Evolutionary conservation across 1,139 yeast species (phyloP), one percentile per base, ranked within the genome.

Genomic region (Zygoascus meyerae): DNA sequence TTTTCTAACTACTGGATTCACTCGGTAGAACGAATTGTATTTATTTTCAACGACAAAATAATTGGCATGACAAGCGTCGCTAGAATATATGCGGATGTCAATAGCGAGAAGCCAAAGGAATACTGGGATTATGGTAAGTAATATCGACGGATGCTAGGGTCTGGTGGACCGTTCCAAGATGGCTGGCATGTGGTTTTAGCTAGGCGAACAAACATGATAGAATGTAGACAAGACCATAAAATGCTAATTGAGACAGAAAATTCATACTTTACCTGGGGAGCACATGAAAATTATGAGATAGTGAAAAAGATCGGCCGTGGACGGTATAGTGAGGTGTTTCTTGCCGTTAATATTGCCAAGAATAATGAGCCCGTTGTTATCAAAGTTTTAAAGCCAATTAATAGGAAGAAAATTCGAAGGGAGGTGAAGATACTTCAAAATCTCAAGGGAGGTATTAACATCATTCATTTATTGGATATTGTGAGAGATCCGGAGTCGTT

Each of bases 311-410:
- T 90, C 37, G 97, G 97, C 11, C 77, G 97, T 51, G 97, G 97
- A 26, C 87, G 89, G 67, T 90, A 90, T 65, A 84, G 95, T 6
- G 97, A 90, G 67, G 97, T 90, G 34, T 90, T 90, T 64, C 78
- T 78, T 51, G 90, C 89, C 21, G 69, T 81, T 14, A 81, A 81
- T 58, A 49, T 65, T 15, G 47, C 53, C 29, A 52, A 57, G 36
- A 49, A 54, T 30, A 50, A 54, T 28, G 34, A 43, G 33, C 53
- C 56, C 31, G 70, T 74, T 40, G 95, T 90, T 40, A 86, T 90
- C 57, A 90, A 90, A 62, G 96, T 87, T 54, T 74, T 90, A 60
- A 90, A 90, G 64, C 97, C 97, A 1, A 96, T 90, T 38, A 89
- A 89, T 67, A 74, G 89, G 59, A 90, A 89, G 73, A 90, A 90